Evolutionary conservation across 768 basidiomycete genomes (phyloP).

Genomic region (Tulasnella sp.): DNA sequence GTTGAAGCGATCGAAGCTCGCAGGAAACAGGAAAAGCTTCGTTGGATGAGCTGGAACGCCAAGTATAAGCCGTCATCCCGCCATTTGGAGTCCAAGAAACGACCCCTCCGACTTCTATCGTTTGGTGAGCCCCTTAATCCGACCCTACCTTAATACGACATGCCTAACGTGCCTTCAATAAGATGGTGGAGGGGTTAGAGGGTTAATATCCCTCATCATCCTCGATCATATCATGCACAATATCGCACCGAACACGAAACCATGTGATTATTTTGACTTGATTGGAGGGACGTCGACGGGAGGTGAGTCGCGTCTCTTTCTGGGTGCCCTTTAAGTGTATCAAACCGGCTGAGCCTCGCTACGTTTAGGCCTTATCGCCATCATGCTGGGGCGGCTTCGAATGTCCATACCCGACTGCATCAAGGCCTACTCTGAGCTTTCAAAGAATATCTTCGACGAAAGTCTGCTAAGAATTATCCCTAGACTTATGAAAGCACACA

Average conservation of each 20-base stretch:
- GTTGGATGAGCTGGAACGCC: background rate
- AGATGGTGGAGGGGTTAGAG: background rate
- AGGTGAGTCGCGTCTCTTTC: background rate
- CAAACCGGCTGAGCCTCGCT: too few relatives aligned
- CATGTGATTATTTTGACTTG: background rate
- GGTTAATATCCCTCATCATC: background rate
- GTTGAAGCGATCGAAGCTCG: background rate
- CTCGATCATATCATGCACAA: background rate
- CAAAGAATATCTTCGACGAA: constrained; percentile 24
- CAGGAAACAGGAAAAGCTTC: background rate
- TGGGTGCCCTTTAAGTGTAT: too few relatives aligned
- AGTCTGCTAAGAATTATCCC: background rate
- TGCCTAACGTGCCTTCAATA: background rate
- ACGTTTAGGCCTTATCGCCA: constrained; percentile 26
- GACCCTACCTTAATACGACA: too few relatives aligned
- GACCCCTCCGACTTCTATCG: background rate
- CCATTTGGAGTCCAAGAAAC: background rate
- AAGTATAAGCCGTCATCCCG: background rate
- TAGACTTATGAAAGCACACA: background rate
- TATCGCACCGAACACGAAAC: background rate
- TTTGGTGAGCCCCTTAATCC: background rate
- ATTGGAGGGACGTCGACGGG: background rate
- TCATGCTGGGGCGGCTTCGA: constrained; percentile 30
- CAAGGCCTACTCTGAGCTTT: constrained; percentile 21
- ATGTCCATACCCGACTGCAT: constrained; percentile 29